Conservation (phyloP, 2,329 filamentous ascomycete species). For the Aschersonia sp. region DNA sequence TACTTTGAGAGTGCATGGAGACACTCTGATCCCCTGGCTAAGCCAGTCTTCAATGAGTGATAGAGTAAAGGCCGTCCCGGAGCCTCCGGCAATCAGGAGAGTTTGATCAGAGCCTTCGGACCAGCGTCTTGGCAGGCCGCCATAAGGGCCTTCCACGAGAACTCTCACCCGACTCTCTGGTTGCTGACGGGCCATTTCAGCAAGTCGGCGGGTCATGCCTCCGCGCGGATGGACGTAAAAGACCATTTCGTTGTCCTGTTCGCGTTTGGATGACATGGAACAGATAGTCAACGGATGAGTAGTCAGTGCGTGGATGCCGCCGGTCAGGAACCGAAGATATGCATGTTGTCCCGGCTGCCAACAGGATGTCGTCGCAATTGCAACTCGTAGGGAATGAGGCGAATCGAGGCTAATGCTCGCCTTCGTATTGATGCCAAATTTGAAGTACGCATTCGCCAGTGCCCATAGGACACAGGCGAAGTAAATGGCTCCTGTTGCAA, state of each 20-base stretch:
- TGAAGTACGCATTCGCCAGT: slow-evolving; percentile 30
- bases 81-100: slow-evolving; percentile 38
- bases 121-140: slow-evolving; percentile 27
- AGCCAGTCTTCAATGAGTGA: slow-evolving; percentile 27
- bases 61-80: slow-evolving; percentile 38
- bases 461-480: slow-evolving; percentile 25
- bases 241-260: slow-evolving; percentile 22
- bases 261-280: slow-evolving; percentile 22
- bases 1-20: slow-evolving; percentile 4
- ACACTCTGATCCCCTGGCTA: slow-evolving; percentile 5
- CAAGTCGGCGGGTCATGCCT: slow-evolving; percentile 33
- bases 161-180: slow-evolving; percentile 26
- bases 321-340: slow-evolving; percentile 35
- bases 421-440: slow-evolving; percentile 29
- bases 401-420: slow-evolving; percentile 25
- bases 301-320: slow-evolving; percentile 27
- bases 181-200: slow-evolving; percentile 18
- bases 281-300: slow-evolving; percentile 41
- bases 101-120: slow-evolving; percentile 23
- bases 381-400: slow-evolving; percentile 22
- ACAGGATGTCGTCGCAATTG: slow-evolving; percentile 24
- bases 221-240: slow-evolving; percentile 36
- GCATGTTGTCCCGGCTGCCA: slow-evolving; percentile 41
- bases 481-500: slow-evolving; percentile 30
- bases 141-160: slow-evolving; percentile 43